These are phyloP conservation scores for Nakazawaea siamensis DNA, from an alignment of 805 yeast genomes.

Conservation along the genomic window DNA sequence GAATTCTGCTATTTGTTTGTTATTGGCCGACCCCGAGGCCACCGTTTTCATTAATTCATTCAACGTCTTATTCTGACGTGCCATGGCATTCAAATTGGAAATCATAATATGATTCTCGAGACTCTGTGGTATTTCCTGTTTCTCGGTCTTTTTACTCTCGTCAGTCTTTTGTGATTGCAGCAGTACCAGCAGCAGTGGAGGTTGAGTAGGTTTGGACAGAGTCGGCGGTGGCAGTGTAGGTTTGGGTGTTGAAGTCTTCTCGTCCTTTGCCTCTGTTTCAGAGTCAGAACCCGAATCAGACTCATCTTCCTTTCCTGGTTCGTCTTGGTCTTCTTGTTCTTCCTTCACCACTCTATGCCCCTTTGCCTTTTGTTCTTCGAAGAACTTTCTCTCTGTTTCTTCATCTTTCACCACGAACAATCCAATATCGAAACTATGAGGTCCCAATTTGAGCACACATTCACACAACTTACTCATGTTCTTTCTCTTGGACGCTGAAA, in stretches of 20 bases:
- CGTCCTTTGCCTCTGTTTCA: conserved; percentile 16
- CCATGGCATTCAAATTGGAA: conserved; percentile 75
- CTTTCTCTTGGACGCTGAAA: conserved; percentile 45
- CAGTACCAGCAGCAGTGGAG: conserved; percentile 1
- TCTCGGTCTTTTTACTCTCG: background rate
- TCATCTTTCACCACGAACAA: conserved; percentile 84
- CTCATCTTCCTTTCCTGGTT: conserved; percentile 9
- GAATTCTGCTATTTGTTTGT: conserved; percentile 66
- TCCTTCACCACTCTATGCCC: conserved; percentile 11
- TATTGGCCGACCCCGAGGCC: conserved; percentile 73
- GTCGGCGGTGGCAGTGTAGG: conserved; percentile 4
- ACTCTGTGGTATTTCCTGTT: conserved; percentile 34
- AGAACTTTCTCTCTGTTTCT: conserved; percentile 39
- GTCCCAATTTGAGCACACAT: conserved; percentile 65
- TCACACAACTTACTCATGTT: conserved; percentile 86
- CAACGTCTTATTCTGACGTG: conserved; percentile 60
- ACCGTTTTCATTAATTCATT: conserved; percentile 74
- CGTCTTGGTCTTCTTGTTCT: conserved; percentile 21
- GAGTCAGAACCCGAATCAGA: conserved; percentile 15
- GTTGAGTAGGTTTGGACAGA: conserved; percentile 11
- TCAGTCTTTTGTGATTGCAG: conserved; percentile 4
- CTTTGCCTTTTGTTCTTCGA: conserved; percentile 20
- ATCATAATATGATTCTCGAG: conserved; percentile 76
- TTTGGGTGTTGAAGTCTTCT: background rate
- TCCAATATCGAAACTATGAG: conserved; percentile 72